Conservation (phyloP, 1,284 basidiomycete genomes). For the Caloboletus inedulis region DNA sequence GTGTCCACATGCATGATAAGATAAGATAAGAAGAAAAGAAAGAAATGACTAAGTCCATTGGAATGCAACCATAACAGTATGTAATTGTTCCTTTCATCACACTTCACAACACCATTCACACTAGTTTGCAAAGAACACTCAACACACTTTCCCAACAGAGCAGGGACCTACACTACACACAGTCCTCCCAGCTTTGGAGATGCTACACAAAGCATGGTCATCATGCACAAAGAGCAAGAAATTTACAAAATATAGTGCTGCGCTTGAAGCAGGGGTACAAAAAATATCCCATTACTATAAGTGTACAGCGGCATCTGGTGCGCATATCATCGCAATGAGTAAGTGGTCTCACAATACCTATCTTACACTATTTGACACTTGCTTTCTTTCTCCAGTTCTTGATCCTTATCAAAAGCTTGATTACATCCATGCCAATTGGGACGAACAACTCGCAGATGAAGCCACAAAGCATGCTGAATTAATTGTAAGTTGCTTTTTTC, state of each 20-base stretch:
- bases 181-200: slow-evolving; percentile 25
- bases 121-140: slow-evolving; percentile 17
- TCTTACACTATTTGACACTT: slow-evolving; percentile 19
- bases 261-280: slow-evolving; percentile 19
- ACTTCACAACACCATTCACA: background rate
- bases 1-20: too few species aligned
- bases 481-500: slow-evolving; percentile 10
- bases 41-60: too few species aligned
- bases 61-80: too few species aligned
- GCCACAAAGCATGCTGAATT: slow-evolving; percentile 2
- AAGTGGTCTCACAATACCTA: slow-evolving; percentile 21
- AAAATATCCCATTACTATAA: slow-evolving; percentile 30
- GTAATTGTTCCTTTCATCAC: background rate
- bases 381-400: slow-evolving; percentile 11
- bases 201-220: slow-evolving; percentile 25
- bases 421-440: slow-evolving; percentile 17
- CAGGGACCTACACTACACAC: slow-evolving; percentile 1
- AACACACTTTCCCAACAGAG: slow-evolving; percentile 14
- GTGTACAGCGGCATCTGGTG: slow-evolving; percentile 1
- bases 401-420: slow-evolving; percentile 16
- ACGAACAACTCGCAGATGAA: slow-evolving; percentile 3
- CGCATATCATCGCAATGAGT: slow-evolving; percentile 22
- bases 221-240: background rate
- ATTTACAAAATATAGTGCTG: slow-evolving; percentile 17
- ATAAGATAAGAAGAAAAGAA: too few species aligned